A percentile compares a stretch with the other conserved stretches of the same genome.
Evolutionary conservation across 768 basidiomycete species (phyloP).

Genomic region (Boletus rubroflammeus): DNA sequence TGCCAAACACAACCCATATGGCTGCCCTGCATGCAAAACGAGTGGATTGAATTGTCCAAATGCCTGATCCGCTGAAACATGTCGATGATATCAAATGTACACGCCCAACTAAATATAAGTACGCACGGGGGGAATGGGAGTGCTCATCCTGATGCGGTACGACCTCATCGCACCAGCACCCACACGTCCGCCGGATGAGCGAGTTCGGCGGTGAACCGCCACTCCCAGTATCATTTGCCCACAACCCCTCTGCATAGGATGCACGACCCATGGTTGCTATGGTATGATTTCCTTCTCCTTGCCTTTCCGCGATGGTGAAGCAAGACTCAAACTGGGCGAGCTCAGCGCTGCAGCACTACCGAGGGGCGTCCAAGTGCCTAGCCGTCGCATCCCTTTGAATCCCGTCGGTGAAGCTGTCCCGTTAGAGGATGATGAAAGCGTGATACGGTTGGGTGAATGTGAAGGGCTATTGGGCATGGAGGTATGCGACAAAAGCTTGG

Average conservation of each 20-base stretch:
- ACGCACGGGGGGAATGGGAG: slow-evolving; percentile 3
- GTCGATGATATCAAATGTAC: slow-evolving; percentile 18
- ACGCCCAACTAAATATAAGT: slow-evolving; percentile 5
- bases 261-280: slow-evolving; percentile 1
- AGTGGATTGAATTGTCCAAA: slow-evolving; percentile 16
- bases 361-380: slow-evolving; percentile 37
- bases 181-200: slow-evolving; percentile 3
- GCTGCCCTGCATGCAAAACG: slow-evolving; percentile 3
- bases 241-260: background rate
- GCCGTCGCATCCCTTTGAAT: slow-evolving; percentile 32
- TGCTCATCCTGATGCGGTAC: slow-evolving; percentile 3
- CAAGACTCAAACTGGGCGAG: slow-evolving; percentile 37
- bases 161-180: slow-evolving; percentile 2
- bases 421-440: slow-evolving; percentile 3
- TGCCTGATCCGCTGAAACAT: slow-evolving; percentile 15
- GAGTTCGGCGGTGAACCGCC: background rate
- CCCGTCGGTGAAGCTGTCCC: slow-evolving; percentile 20
- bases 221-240: slow-evolving; percentile 2
- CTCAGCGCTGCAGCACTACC: slow-evolving; percentile 32
- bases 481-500: slow-evolving; percentile 28
- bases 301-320: slow-evolving; percentile 42
- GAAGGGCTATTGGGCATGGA: slow-evolving; percentile 40
- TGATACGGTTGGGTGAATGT: slow-evolving; percentile 18
- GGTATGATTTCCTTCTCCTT: slow-evolving; percentile 40
- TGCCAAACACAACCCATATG: background rate